Evolutionary conservation across 345 rosid genomes (phyloP), one percentile per base, ranked within the genome.

Genomic region (Corchorus capsularis): DNA sequence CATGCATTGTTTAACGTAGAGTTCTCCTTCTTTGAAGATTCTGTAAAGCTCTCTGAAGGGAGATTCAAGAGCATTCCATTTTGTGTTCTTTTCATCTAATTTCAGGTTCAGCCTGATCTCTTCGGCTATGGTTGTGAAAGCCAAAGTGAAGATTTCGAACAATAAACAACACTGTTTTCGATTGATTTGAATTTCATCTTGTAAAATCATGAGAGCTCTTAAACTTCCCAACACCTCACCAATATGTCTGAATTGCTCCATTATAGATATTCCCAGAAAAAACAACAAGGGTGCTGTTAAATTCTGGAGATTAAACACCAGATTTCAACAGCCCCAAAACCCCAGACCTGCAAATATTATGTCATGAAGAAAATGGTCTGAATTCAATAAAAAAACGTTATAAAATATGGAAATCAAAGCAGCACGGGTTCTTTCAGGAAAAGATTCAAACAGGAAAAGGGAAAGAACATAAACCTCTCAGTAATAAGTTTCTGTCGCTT

Each of bases 141-240:
- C 98, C 54, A 83, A 74, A 19, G 84, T 69, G 82, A 90, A 93
- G 11, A 93, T 79, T 6, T 90, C 88, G 9, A 89, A 80, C 64
- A 95, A 76, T 73, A 93, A 69, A 75, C 84, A 83, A n/a, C 98
- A 95, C 74, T 95, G 98, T 20, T 88, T 83, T 69, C 77, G 82
- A 79, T 95, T 95, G 89, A 95, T 88, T 54, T 73, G 88, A 63
- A 88, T 86, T 1, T 92, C 94, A 46, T 93, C 97, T 80, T 89
- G 93, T 80, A 96, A 82, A 59, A 92, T 93, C 97, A 92, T 92
- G 5, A 93, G 75, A 49, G 98, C 97, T 62, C 82, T 90, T 79
- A 94, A 79, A 83, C 99, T 92, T 67, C 99, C 98, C 14, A 96
- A 72, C 62, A 90, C 97, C 89, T 92, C 97, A 47, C 98, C 98